Evolutionary conservation across 2,329 filamentous ascomycete species (phyloP), one percentile per base, ranked within the genome.

Genomic region (Trichophyton equinum): DNA sequence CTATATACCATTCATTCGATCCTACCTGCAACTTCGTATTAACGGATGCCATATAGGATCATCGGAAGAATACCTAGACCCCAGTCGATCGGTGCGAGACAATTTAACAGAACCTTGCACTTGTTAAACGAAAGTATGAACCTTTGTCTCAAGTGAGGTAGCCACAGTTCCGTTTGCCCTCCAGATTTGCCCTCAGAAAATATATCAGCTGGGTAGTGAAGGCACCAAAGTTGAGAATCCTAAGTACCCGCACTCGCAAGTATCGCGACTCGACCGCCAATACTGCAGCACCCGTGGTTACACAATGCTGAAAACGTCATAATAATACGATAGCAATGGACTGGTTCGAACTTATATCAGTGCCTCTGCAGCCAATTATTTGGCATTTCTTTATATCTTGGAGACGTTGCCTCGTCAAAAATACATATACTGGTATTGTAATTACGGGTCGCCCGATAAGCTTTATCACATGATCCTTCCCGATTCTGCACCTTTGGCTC

Each of bases 81-180:
- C n/a, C 72, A 72, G 30, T 68, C 68, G 58, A 69, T 69, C 57
- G 68, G 71, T 36, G 72, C 69, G 60, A 64, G 69, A n/a, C 76
- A 78, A 61, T 77, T 77, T 63, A 72, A 75, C 61, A 69, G 72
- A 58, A 78, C 76, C 3, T 65, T 79, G 57, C 71, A 73, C 63
- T 74, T 77, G 64, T 65, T 79, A 30, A 79, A 79, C 64, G 76
- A 78, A 64, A 79, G 75, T 63, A 67, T 78, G 65, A 74, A 74
- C 25, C 75, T 74, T 18, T 79, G 77, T 67, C 67, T 79, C 20
- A 55, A 55, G 20, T 55, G 51, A 55, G 9, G 9, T 30, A 55
- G 49, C 49, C 18, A 15, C 20, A 15, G 25, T 30, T 22, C 44
- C 4, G 4, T 27, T 25, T 25, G 9, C 9, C 20, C 8, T 51